These are phyloP conservation scores for Reticulascus tulasneorum DNA, from an alignment of 2,329 filamentous ascomycete species.

Conservation along the genomic window DNA sequence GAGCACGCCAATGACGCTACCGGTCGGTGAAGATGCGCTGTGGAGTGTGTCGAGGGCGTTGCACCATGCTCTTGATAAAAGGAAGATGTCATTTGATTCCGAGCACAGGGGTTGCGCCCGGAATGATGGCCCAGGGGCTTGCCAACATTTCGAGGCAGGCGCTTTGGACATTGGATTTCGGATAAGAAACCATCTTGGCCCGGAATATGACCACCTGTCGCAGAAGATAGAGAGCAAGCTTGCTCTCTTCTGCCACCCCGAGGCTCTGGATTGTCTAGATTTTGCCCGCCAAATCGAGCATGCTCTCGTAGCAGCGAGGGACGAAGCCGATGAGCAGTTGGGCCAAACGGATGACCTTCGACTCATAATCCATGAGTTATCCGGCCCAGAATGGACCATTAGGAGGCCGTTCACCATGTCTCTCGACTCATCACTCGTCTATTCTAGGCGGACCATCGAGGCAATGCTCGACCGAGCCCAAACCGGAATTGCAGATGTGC, in stretches of 20 bases:
- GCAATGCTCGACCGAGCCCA: slow-evolving; percentile 49
- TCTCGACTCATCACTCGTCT: slow-evolving; percentile 35
- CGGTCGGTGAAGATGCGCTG: slow-evolving; percentile 42
- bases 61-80: slow-evolving; percentile 34
- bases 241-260: slow-evolving; percentile 39
- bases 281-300: slow-evolving; percentile 37
- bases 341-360: slow-evolving; percentile 43
- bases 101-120: slow-evolving; percentile 31
- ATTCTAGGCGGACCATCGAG: slow-evolving; percentile 41
- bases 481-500: slow-evolving; percentile 44
- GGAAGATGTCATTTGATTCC: slow-evolving; percentile 36
- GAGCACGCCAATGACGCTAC: slow-evolving; percentile 41
- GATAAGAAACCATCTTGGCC: slow-evolving; percentile 47
- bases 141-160: slow-evolving; percentile 36
- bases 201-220: slow-evolving; percentile 39
- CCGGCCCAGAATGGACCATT: slow-evolving; percentile 40
- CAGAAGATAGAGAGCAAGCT: slow-evolving; percentile 39
- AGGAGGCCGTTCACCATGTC: slow-evolving; percentile 42
- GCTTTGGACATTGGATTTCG: slow-evolving; percentile 42
- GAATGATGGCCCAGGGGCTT: slow-evolving; percentile 32
- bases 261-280: slow-evolving; percentile 37
- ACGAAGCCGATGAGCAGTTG: slow-evolving; percentile 37
- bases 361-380: slow-evolving; percentile 42
- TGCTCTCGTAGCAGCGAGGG: slow-evolving; percentile 31
- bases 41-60: slow-evolving; percentile 39